Percentiles rank a stretch among this genome's conserved stretches.
Evolutionary conservation across 2,329 filamentous ascomycete species (phyloP).

Genomic region (Didymella lethalis): DNA sequence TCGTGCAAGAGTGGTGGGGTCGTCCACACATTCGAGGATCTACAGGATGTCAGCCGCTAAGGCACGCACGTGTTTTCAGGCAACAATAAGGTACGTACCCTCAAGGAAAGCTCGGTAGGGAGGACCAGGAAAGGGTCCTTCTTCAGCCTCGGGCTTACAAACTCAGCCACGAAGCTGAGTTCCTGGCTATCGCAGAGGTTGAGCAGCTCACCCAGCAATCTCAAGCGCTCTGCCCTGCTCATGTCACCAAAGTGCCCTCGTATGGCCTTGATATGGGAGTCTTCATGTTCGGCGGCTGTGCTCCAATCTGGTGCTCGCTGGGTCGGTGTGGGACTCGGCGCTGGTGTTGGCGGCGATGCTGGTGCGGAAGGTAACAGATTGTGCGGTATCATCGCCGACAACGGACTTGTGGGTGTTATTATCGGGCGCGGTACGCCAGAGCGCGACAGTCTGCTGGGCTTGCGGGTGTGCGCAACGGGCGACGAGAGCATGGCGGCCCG

Average conservation of each 20-base stretch:
- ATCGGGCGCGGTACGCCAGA: constrained; percentile 56
- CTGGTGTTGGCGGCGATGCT: constrained; percentile 71
- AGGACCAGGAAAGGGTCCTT: constrained; percentile 94
- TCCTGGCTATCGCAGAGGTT: constrained; percentile 95
- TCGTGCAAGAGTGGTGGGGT: constrained; percentile 90
- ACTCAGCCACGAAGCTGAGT: constrained; percentile 94
- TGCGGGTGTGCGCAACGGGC: constrained; percentile 46
- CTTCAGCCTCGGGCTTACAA: constrained; percentile 91
- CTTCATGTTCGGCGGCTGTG: constrained; percentile 79
- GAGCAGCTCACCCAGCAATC: constrained; percentile 84
- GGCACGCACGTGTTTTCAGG: constrained; percentile 4
- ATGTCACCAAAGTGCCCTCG: constrained; percentile 81
- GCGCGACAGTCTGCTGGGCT: constrained; percentile 52
- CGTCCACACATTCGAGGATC: constrained; percentile 96
- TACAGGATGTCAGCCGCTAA: constrained; percentile 51
- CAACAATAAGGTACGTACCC: constrained; percentile 63
- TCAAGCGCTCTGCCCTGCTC: constrained; percentile 76
- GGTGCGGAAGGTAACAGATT: constrained; percentile 71
- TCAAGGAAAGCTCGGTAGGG: constrained; percentile 89
- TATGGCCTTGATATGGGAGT: constrained; percentile 80
- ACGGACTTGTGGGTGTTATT: constrained; percentile 60
- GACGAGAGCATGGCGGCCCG: constrained; percentile 48
- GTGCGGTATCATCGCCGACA: constrained; percentile 61
- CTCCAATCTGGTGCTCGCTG: constrained; percentile 76
- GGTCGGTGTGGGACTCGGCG: constrained; percentile 70